Base-by-base conservation (phyloP, 2,329 filamentous ascomycete genomes). In the Lecanosticta acicola region DNA sequence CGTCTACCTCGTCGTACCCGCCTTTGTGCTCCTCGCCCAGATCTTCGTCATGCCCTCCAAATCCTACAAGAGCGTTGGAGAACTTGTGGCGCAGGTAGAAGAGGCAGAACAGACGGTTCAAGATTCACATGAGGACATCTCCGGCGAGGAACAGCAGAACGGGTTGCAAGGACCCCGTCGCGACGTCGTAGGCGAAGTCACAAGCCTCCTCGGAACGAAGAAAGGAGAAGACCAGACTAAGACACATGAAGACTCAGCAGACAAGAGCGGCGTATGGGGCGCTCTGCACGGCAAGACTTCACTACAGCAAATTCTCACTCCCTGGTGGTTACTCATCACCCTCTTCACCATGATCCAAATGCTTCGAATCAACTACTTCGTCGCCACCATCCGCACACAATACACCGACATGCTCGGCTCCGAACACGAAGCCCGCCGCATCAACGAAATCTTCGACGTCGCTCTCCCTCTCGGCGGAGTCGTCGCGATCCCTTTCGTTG, bases 391-490 rank as follows among this genome's bases (percentile, higher is more conserved):
- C 52, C 78, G 85, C 1, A 76, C 83, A 1, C 89, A 96, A 65
- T 94, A 94, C 68, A 78, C 81, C 36, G 83, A 82, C 57, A 77
- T 96, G 7, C 78, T 95, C 13, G 73, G 73, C 37, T 80, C 80
- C 9, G 71, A 73, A 48, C 65, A 71, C 1, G 73, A 76, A 46
- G 86, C 88, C 0, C 74, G 81, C 7, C 69, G 77, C 45, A 75
- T 95, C 61, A 95, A 94, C 69, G 77, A 84, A 46, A 83, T 90
- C 66, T 95, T 96, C 68, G 89, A 95, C 60, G 68, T 87, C n/a
- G 81, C 88, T 16, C 75, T 95, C 1, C 90, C 89, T 0, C 68
- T 94, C 0, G 89, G 90, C 21, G 90, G 89, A 1, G 78, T 95
- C 26, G 57, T 90, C n/a, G 83, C 85, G 0, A 85, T 94, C 14